phyloP scores from a whole-genome alignment of 371 early-diverging fungal genomes.

The Cokeromyces recurvatus region DNA sequence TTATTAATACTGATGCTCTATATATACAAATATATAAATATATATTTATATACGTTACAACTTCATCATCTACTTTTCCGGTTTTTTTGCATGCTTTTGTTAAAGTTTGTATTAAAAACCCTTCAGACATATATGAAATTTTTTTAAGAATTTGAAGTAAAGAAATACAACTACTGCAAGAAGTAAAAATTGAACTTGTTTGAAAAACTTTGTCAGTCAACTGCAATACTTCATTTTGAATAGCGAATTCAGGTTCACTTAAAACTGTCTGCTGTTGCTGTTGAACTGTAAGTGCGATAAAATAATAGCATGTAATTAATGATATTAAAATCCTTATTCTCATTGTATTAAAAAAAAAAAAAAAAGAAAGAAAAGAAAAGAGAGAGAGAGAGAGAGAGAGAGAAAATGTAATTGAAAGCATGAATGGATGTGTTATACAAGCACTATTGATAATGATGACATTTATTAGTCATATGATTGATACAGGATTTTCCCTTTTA shows the following conservation, averaged over 20 bases:
- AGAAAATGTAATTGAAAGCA: too few species aligned
- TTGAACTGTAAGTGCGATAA: background rate
- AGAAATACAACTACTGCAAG: conserved; percentile 17
- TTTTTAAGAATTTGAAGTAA: conserved; percentile 10
- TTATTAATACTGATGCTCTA: too few species aligned
- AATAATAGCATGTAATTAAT: background rate
- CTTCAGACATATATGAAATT: conserved; percentile 19
- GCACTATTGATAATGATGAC: too few species aligned
- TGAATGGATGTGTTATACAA: too few species aligned
- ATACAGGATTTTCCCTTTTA: too few species aligned
- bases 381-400: too few species aligned
- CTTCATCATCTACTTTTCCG: conserved; percentile 29
- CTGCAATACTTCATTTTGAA: conserved; percentile 9
- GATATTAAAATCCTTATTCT: background rate
- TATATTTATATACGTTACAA: too few species aligned
- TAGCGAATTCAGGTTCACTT: conserved; percentile 4
- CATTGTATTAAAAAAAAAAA: background rate
- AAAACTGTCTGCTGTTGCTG: conserved; percentile 6
- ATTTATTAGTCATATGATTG: too few species aligned
- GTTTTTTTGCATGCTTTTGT: conserved; percentile 29
- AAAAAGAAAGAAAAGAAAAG: conserved; percentile 3
- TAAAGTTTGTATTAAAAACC: conserved; percentile 21
- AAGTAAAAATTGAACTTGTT: conserved; percentile 1
- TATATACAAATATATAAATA: too few species aligned
- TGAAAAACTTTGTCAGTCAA: conserved; percentile 1